Conservation (phyloP, 352 stramenopile species). For the Phytophthora idaei region DNA sequence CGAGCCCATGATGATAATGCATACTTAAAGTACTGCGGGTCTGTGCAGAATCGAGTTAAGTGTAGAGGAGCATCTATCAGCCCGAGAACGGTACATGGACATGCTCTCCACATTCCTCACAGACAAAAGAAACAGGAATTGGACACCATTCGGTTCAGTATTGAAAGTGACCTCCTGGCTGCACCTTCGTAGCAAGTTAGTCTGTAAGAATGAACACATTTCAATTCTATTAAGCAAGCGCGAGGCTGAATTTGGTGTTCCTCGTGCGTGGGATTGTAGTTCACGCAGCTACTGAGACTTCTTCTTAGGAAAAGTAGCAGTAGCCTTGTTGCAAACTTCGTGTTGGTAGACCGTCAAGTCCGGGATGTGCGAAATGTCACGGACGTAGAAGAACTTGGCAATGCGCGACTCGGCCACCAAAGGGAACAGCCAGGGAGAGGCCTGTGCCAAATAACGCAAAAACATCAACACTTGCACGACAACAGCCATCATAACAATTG, state of each 20-base stretch:
- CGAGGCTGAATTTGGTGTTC: slow-evolving; percentile 3
- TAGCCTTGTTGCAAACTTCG: slow-evolving; percentile 48
- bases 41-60: slow-evolving; percentile 5
- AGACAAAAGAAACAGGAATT: slow-evolving; percentile 9
- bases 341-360: slow-evolving; percentile 85
- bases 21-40: neutral
- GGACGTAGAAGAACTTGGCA: slow-evolving; percentile 70
- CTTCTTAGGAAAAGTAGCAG: slow-evolving; percentile 23
- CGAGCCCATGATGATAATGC: neutral
- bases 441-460: slow-evolving; percentile 21
- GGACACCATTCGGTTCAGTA: slow-evolving; percentile 6
- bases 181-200: neutral
- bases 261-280: neutral
- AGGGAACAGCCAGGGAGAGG: slow-evolving; percentile 65
- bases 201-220: slow-evolving; percentile 4
- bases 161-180: slow-evolving; percentile 6
- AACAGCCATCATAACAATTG: neutral
- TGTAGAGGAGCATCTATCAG: neutral
- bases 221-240: slow-evolving; percentile 15
- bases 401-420: slow-evolving; percentile 49
- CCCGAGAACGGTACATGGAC: slow-evolving; percentile 3
- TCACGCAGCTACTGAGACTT: slow-evolving; percentile 35
- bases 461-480: slow-evolving; percentile 1
- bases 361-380: slow-evolving; percentile 77
- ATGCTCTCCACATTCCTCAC: slow-evolving; percentile 4